Percentiles rank a stretch among this genome's conserved stretches.
Conservation (phyloP, 768 basidiomycete genomes). For the Ramaria sp. region DNA sequence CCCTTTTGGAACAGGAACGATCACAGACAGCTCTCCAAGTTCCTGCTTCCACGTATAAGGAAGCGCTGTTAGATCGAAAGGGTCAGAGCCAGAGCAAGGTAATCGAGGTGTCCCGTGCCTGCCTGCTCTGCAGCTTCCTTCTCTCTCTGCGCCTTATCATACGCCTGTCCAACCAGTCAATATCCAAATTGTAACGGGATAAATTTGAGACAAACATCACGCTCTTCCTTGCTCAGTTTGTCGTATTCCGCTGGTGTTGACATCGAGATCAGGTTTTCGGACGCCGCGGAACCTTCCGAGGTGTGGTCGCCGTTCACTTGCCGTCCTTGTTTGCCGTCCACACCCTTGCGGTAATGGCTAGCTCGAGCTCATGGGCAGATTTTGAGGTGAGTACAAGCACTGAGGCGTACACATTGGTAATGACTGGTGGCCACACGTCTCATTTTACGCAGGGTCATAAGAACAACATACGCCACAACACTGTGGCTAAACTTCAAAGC, state of each 20-base stretch:
- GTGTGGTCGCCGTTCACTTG: background rate
- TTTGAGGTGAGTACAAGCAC: conserved; percentile 48
- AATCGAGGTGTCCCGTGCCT: conserved; percentile 38
- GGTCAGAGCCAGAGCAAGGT: conserved; percentile 13
- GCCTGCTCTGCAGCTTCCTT: conserved; percentile 76
- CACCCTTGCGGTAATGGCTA: conserved; percentile 38
- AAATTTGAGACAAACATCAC: conserved; percentile 30
- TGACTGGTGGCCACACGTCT: background rate
- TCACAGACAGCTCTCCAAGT: conserved; percentile 75
- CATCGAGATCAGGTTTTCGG: conserved; percentile 14
- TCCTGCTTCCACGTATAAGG: conserved; percentile 92
- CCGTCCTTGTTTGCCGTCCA: conserved; percentile 2
- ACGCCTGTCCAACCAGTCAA: conserved; percentile 12
- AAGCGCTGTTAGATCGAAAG: conserved; percentile 39
- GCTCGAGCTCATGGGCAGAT: conserved; percentile 52
- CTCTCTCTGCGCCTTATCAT: conserved; percentile 57
- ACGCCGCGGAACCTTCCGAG: conserved; percentile 1
- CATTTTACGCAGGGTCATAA: conserved; percentile 44
- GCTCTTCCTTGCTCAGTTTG: conserved; percentile 65
- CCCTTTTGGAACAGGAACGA: conserved; percentile 77
- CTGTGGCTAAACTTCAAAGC: conserved; percentile 78
- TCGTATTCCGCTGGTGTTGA: conserved; percentile 47
- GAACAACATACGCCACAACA: conserved; percentile 63
- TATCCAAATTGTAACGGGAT: background rate
- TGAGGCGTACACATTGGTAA: conserved; percentile 4